phyloP scores from a whole-genome alignment of 2,329 filamentous ascomycete genomes.

The Rhinocladiella mackenziei region DNA sequence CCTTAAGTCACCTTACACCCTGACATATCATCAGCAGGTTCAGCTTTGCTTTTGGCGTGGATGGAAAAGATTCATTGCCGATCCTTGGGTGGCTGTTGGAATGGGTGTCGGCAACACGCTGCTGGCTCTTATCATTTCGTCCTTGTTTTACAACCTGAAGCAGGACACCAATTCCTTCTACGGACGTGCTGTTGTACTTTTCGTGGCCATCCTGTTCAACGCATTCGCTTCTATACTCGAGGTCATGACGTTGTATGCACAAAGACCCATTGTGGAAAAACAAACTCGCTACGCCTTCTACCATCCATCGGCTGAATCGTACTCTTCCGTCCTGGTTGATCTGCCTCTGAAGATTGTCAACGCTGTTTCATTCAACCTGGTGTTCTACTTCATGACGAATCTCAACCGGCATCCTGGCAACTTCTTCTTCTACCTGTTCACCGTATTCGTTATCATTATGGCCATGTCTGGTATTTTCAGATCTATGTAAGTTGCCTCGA shows the following conservation, averaged over 20 bases:
- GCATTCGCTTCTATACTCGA: constrained; percentile 49
- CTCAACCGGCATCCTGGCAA: constrained; percentile 66
- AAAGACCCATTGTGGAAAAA: constrained; percentile 90
- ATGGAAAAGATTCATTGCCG: constrained; percentile 70
- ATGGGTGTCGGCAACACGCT: constrained; percentile 65
- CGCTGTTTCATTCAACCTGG: constrained; percentile 69
- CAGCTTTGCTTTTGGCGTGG: constrained; percentile 76
- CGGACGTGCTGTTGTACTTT: constrained; percentile 72
- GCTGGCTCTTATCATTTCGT: constrained; percentile 73
- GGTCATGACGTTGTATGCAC: constrained; percentile 66
- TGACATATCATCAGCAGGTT: constrained; percentile 62
- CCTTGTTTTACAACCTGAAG: constrained; percentile 74
- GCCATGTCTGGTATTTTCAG: constrained; percentile 53
- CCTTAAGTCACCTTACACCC: constrained; percentile 53
- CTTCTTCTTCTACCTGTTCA: constrained; percentile 82
- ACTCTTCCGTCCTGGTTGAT: constrained; percentile 79
- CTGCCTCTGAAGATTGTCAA: constrained; percentile 75
- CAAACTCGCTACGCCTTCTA: constrained; percentile 83
- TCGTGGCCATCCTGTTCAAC: constrained; percentile 84
- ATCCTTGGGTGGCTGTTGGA: constrained; percentile 69
- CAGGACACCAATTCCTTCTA: constrained; percentile 69
- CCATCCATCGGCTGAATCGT: constrained; percentile 79
- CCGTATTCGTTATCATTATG: constrained; percentile 57
- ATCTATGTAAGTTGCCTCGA: no score
- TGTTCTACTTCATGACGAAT: constrained; percentile 83